Base-by-base conservation (phyloP, 768 basidiomycete genomes). In the Mycena metata region DNA sequence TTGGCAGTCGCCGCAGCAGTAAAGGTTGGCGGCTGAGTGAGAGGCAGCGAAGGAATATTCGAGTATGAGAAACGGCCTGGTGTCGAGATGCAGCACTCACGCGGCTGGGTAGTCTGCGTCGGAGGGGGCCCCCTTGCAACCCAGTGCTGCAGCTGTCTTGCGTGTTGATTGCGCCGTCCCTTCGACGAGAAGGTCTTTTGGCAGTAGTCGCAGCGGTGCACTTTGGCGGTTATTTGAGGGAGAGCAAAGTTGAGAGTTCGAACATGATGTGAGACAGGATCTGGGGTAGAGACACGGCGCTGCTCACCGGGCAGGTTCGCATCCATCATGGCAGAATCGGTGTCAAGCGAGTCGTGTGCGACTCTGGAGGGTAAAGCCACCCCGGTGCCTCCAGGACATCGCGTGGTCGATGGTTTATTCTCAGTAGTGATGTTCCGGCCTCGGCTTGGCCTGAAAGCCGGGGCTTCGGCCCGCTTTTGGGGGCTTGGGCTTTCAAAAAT, bases 81-180 rank as follows among this genome's bases (percentile, higher is more conserved):
- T 41, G 54, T 55, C 12, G 54, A 55, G 54, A 55, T 55, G 50
- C 50, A 35, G 54, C 54, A 55, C 54, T 55, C 36, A 55, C 54
- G n/a, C 36, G 36, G 54, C n/a, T 55, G 36, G 52, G 52, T 54
- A 35, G 52, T 54, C 52, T 35, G 52, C 52, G 33, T 54, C 52
- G 52, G 52, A n/a, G n/a, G n/a, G n/a, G n/a, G n/a, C n/a, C n/a
- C n/a, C n/a, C n/a, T n/a, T n/a, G n/a, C n/a, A n/a, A 54, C 35
- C 52, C 52, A 8, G 52, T 54, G 52, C 52, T 54, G 52, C 33
- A 54, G 52, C 35, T 55, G 35, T 55, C 36, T 55, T 35, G 36
- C 36, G 36, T 55, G 54, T 55, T 55, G 36, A 39, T 23, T 41
- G 54, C 35, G 54, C n/a, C 54, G 19, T 41, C n/a, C 13, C n/a